phyloP scores from a whole-genome alignment of 1,284 basidiomycete species.

The Sphaerobolus stellatus region DNA sequence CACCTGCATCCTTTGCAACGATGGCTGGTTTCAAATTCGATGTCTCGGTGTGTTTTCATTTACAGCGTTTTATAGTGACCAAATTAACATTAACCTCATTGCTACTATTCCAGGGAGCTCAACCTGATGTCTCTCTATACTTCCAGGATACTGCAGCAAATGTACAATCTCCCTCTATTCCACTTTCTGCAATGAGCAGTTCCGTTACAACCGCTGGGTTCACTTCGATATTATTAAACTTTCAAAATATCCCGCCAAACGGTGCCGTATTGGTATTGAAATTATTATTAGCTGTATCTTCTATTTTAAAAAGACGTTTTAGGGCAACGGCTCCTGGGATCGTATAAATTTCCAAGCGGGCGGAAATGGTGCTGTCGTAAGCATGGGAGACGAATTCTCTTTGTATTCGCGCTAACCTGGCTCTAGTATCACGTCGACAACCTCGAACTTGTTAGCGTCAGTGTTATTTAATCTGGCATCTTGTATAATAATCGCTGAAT shows the following conservation, averaged over 20 bases:
- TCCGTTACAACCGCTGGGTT: constrained; percentile 36
- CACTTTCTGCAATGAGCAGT: constrained; percentile 40
- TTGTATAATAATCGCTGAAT: too few species aligned
- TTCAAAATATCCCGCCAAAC: constrained; percentile 41
- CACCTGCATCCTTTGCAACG: constrained; percentile 27
- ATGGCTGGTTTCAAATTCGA: constrained; percentile 49
- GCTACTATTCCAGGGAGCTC: constrained; percentile 33
- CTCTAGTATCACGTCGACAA: constrained; percentile 47
- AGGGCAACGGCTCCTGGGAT: constrained; percentile 46
- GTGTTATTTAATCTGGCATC: constrained; percentile 16
- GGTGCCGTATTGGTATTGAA: constrained; percentile 33
- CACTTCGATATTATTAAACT: constrained; percentile 45
- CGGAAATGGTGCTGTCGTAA: constrained; percentile 40
- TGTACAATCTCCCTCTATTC: constrained; percentile 36
- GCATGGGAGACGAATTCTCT: constrained; percentile 11
- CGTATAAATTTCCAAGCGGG: constrained; percentile 49
- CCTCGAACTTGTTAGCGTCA: constrained; percentile 41
- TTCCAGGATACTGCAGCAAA: constrained; percentile 39
- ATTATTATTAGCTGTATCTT: neutral
- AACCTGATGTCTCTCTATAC: constrained; percentile 41
- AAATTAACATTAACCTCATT: neutral
- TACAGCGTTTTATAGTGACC: neutral
- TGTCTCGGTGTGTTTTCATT: constrained; percentile 20
- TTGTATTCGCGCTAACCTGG: neutral
- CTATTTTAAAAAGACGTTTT: neutral